A percentile compares a stretch with the other conserved stretches of the same genome.
Evolutionary conservation across 1,139 yeast genomes (phyloP).

Genomic region (Arxiozyma slooffiae): DNA sequence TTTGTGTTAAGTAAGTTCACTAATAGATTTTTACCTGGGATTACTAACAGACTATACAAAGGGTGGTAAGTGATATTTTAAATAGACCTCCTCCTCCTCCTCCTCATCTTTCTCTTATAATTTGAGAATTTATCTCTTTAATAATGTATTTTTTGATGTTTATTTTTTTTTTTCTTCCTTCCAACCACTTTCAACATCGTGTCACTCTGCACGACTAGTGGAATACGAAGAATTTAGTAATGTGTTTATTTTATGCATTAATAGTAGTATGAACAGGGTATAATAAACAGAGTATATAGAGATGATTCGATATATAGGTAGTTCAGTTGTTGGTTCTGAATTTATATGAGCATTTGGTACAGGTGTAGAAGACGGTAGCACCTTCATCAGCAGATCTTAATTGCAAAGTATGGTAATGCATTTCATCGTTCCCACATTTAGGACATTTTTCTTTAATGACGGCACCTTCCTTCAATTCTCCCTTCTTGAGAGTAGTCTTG

Average conservation of each 20-base stretch:
- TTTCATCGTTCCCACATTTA: constrained; percentile 93
- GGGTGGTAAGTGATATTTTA: too few species aligned
- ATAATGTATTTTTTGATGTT: too few species aligned
- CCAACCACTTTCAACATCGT: too few species aligned
- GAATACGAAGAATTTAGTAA: too few species aligned
- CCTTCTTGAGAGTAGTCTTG: constrained; percentile 66
- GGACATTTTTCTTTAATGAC: constrained; percentile 96
- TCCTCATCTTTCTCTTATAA: too few species aligned
- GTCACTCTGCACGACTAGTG: too few species aligned
- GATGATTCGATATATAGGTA: too few species aligned
- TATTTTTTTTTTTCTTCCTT: too few species aligned
- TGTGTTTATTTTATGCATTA: background rate
- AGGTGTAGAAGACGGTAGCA: constrained; percentile 89
- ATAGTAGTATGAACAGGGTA: background rate
- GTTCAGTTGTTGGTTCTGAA: constrained; percentile 78
- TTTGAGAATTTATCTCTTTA: too few species aligned
- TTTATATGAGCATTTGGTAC: constrained; percentile 85
- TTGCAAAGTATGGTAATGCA: constrained; percentile 95
- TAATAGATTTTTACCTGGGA: too few species aligned
- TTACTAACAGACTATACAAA: too few species aligned
- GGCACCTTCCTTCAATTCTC: constrained; percentile 88
- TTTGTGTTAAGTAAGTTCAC: constrained; percentile 22
- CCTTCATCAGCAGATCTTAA: constrained; percentile 98
- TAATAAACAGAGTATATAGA: constrained; percentile 1
- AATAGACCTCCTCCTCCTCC: too few species aligned